phyloP scores from a whole-genome alignment of 139 green algal species.

The Volvox reticuliferus region DNA sequence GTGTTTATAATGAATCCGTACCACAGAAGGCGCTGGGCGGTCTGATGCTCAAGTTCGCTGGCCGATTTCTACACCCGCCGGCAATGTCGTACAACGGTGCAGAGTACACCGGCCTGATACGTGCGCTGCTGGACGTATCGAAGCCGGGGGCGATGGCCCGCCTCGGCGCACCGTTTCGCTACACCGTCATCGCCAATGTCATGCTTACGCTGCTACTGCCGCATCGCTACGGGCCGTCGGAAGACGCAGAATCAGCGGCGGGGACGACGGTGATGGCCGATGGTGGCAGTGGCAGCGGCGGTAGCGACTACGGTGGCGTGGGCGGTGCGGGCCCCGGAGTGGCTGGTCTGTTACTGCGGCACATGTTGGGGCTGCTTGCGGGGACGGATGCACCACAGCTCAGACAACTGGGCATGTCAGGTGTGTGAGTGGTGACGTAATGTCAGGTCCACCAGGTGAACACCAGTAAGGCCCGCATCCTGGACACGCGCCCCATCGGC shows the following conservation, averaged over 20 bases:
- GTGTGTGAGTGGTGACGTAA: background rate
- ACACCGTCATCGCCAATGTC: constrained; percentile 68
- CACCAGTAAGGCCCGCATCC: no score
- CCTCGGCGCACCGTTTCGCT: constrained; percentile 65
- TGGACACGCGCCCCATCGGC: no score
- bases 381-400: constrained; percentile 64
- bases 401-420: constrained; percentile 57
- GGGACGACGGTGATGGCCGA: background rate
- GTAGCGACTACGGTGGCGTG: background rate
- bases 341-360: background rate
- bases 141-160: constrained; percentile 19
- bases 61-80: constrained; percentile 65
- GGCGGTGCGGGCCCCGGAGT: background rate
- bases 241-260: background rate
- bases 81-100: constrained; percentile 30
- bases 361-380: constrained; percentile 59
- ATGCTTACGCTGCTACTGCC: constrained; percentile 73
- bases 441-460: no score
- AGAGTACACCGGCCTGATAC: background rate
- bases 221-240: constrained; percentile 1
- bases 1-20: constrained; percentile 56
- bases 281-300: no score
- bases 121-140: constrained; percentile 1
- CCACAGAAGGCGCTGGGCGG: constrained; percentile 57
- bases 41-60: constrained; percentile 49